phyloP scores from a whole-genome alignment of 768 basidiomycete species.

The Pleurotus djamor region DNA sequence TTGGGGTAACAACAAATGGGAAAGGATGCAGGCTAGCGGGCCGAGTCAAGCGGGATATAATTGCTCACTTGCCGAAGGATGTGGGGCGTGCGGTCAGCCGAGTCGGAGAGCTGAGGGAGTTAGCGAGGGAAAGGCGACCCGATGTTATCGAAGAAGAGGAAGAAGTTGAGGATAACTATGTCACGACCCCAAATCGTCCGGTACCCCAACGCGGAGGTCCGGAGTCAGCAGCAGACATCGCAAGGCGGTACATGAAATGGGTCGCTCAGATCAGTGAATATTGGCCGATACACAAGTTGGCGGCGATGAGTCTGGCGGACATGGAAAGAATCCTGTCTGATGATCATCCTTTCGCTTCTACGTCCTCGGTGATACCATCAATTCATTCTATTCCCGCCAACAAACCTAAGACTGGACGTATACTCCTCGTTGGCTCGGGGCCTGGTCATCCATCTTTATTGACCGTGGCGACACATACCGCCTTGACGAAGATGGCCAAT shows the following conservation, averaged over 20 bases:
- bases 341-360: slow-evolving; percentile 15
- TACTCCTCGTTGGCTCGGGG: slow-evolving; percentile 90
- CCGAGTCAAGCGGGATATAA: slow-evolving; percentile 80
- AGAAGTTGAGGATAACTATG: slow-evolving; percentile 49
- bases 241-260: slow-evolving; percentile 82
- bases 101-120: slow-evolving; percentile 63
- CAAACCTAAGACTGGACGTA: slow-evolving; percentile 52
- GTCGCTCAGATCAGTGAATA: slow-evolving; percentile 96
- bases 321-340: slow-evolving; percentile 64
- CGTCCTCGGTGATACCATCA: slow-evolving; percentile 7
- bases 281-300: slow-evolving; percentile 82
- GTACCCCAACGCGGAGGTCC: slow-evolving; percentile 47
- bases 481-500: slow-evolving; percentile 78
- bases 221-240: slow-evolving; percentile 41
- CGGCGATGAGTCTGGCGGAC: slow-evolving; percentile 61
- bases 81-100: slow-evolving; percentile 74
- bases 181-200: slow-evolving; percentile 66
- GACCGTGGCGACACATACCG: slow-evolving; percentile 80
- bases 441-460: slow-evolving; percentile 94
- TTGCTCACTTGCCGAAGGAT: slow-evolving; percentile 67
- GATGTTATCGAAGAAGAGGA: slow-evolving; percentile 32
- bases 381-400: slow-evolving; percentile 31
- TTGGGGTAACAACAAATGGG: slow-evolving; percentile 90
- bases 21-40: slow-evolving; percentile 85
- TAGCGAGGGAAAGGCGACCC: slow-evolving; percentile 38